Conservation (phyloP, 164 flowering plant species). For the Liquidambar formosana region DNA sequence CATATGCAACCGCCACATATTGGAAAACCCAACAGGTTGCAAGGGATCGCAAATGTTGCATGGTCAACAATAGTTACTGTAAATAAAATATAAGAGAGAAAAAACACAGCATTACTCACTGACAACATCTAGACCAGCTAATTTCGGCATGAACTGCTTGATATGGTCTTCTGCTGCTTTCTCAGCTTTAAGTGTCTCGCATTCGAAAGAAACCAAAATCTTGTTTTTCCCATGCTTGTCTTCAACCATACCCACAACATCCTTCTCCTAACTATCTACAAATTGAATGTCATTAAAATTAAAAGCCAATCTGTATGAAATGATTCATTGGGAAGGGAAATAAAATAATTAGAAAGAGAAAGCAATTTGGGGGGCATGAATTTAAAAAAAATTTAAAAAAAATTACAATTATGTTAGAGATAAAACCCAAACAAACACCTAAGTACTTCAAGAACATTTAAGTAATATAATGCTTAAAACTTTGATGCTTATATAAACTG, state of each 20-base stretch:
- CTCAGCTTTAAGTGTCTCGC: conserved; percentile 90
- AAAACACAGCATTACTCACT: conserved; percentile 49
- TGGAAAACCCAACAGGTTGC: no score
- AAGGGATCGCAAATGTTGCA: no score
- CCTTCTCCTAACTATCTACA: conserved; percentile 76
- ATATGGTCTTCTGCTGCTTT: conserved; percentile 93
- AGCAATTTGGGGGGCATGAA: no score
- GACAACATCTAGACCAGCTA: conserved; percentile 83
- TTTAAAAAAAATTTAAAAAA: no score
- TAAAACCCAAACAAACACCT: no score
- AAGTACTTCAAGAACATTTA: no score
- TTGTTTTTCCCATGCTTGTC: conserved; percentile 49
- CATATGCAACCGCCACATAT: neutral
- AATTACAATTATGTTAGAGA: no score
- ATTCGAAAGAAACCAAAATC: conserved; percentile 68
- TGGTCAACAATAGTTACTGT: no score
- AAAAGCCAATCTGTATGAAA: neutral
- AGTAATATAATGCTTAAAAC: no score
- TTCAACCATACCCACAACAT: conserved; percentile 77
- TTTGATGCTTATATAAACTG: no score
- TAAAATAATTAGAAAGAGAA: neutral
- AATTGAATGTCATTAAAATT: neutral
- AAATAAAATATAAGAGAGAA: no score
- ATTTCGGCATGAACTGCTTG: conserved; percentile 80
- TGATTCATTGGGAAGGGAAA: neutral